Base-by-base conservation (phyloP, 1,139 yeast genomes). In the Yamadazyma spencermartinsiae region DNA sequence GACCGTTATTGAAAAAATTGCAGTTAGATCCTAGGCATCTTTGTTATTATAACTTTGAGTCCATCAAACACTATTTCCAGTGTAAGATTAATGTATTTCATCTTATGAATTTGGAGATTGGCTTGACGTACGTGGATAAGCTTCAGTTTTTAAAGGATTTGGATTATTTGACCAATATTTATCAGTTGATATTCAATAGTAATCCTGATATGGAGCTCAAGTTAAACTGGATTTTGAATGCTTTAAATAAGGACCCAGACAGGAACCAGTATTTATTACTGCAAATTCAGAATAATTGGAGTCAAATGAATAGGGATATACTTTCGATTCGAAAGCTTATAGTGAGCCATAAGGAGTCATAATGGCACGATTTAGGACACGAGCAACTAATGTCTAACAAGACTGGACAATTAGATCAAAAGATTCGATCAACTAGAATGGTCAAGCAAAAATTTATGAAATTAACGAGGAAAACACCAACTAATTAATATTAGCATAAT, bases 211-310 rank as follows among this genome's bases (percentile, higher is more conserved):
- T 31, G 14, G 50, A 50, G 4, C 33, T 51, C 29, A 50, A 45
- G 36, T 36, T 49, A 13, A 49, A 50, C 18, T 52, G 57, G 57
- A 46, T 50, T 4, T 31, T 50, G 20, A 48, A 47, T 36, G 46
- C 54, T 3, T 39, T 50, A 29, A 44, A 43, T 31, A 45, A 42
- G 28, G 41, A 45, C 26, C 25, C n/a, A 8, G 12, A 16, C 4
- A 16, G 30, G 2, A 43, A 49, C 27, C 13, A 35, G 26, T 29
- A 20, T 6, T 29, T 48, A 6, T 31, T 49, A 15, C 8, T 30
- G 12, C 41, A 36, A 9, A 43, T 49, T 17, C 50, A 47, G 26
- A 6, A 16, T 9, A 44, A 48, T 39, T 49, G 52, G 52, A 45
- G 43, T 14, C 14, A 12, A 8, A 34, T 46, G 17, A 35, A 38